Evolutionary conservation across 495 filamentous ascomycete genomes (phyloP).

Genomic region (Chaetomium tenue): DNA sequence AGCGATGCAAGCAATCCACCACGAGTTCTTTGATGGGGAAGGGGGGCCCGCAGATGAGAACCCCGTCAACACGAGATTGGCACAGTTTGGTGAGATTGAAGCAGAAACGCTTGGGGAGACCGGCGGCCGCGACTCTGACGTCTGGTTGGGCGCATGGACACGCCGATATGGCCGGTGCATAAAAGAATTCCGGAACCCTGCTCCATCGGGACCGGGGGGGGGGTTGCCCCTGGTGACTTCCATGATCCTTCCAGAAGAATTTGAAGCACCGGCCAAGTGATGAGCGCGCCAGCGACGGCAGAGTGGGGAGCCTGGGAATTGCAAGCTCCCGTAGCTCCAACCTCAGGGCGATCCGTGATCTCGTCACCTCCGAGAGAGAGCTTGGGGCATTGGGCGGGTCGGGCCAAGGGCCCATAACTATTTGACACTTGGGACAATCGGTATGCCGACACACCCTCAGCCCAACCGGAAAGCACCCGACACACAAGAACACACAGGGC

Average conservation of each 20-base stretch:
- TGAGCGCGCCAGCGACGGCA: neutral
- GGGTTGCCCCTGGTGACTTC: conserved; percentile 27
- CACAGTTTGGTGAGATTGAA: conserved; percentile 2
- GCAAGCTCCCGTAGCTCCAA: neutral
- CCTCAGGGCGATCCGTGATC: conserved; percentile 10
- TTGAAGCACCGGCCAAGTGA: neutral
- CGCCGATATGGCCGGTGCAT: conserved; percentile 18
- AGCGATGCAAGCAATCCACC: neutral
- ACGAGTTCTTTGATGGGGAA: neutral
- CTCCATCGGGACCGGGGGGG: conserved; percentile 19
- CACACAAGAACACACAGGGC: too few relatives aligned
- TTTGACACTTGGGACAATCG: neutral
- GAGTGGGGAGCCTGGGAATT: conserved; percentile 5
- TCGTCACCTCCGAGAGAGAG: neutral
- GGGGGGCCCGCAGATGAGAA: neutral
- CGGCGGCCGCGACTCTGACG: neutral
- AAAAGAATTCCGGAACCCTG: conserved; percentile 6
- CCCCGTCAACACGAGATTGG: conserved; percentile 6
- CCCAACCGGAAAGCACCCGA: neutral
- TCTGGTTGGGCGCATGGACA: conserved; percentile 12
- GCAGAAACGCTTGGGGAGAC: neutral
- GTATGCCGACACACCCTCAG: neutral
- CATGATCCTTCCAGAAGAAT: conserved; percentile 31
- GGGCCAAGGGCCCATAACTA: neutral
- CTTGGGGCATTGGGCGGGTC: neutral